Evolutionary conservation across 2,329 filamentous ascomycete genomes (phyloP).

Genomic region (Trichoderma koningiopsis): DNA sequence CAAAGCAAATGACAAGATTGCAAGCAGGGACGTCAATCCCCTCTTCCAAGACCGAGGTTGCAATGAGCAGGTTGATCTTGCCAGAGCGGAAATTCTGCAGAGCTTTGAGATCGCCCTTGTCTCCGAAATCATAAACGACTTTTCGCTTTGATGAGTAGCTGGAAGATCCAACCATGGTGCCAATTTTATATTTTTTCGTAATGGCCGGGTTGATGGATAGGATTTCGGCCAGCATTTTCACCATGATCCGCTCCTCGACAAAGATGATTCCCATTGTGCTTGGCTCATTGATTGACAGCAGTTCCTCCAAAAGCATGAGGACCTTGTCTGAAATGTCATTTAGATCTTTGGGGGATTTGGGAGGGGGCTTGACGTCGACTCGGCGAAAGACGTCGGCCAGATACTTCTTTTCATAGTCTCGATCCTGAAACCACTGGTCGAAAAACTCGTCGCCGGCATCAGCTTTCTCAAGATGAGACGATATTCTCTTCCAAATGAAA

Average conservation of each 20-base stretch:
- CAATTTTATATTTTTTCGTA: slow-evolving; percentile 51
- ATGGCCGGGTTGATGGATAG: slow-evolving; percentile 55
- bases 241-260: slow-evolving; percentile 63
- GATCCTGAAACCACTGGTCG: slow-evolving; percentile 45
- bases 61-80: slow-evolving; percentile 59
- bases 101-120: slow-evolving; percentile 37
- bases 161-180: slow-evolving; percentile 59
- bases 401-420: slow-evolving; percentile 56
- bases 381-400: slow-evolving; percentile 50
- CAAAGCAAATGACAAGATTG: slow-evolving; percentile 63
- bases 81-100: slow-evolving; percentile 56
- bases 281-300: slow-evolving; percentile 46
- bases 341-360: slow-evolving; percentile 25
- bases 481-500: slow-evolving; percentile 59
- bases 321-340: slow-evolving; percentile 60
- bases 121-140: slow-evolving; percentile 46
- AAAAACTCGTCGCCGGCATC: slow-evolving; percentile 33
- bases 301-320: slow-evolving; percentile 52
- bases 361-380: slow-evolving; percentile 33
- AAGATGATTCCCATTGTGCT: slow-evolving; percentile 65
- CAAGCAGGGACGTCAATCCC: slow-evolving; percentile 68
- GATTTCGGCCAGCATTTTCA: slow-evolving; percentile 60
- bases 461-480: slow-evolving; percentile 35
- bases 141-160: slow-evolving; percentile 39
- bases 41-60: slow-evolving; percentile 67